Evolutionary conservation across 2,329 filamentous ascomycete genomes (phyloP).

Genomic region (Leptodontidium sp.): DNA sequence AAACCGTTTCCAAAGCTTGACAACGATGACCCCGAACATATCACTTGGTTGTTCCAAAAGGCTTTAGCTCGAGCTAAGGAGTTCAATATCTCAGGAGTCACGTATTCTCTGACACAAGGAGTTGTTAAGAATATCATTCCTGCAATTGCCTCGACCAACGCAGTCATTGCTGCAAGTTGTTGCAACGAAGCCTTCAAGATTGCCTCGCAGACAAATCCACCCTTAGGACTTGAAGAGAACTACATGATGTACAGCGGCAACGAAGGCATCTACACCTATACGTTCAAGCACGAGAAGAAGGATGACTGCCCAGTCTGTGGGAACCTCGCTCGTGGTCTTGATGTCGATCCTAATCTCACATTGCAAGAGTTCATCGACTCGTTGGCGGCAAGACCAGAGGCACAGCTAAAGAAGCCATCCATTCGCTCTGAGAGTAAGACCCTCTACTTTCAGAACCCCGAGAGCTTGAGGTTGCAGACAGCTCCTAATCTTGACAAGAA

Average conservation of each 20-base stretch:
- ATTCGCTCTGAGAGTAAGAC: constrained; percentile 83
- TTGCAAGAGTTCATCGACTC: constrained; percentile 87
- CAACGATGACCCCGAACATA: constrained; percentile 95
- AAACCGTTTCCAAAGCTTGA: constrained; percentile 86
- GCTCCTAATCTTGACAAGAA: constrained; percentile 82
- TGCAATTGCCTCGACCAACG: constrained; percentile 96
- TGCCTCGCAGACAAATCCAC: constrained; percentile 81
- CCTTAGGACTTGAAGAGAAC: constrained; percentile 80
- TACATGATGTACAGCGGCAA: constrained; percentile 99
- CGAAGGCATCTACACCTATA: constrained; percentile 95
- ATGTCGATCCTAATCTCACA: constrained; percentile 74
- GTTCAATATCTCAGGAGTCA: constrained; percentile 91
- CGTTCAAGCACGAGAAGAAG: constrained; percentile 94
- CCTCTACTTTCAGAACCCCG: constrained; percentile 88
- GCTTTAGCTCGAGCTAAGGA: constrained; percentile 82
- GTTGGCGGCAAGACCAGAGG: constrained; percentile 82
- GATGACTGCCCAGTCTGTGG: constrained; percentile 95
- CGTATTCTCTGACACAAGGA: constrained; percentile 94
- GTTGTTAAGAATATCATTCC: constrained; percentile 99
- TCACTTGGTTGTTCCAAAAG: constrained; percentile 94
- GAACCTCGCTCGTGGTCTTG: constrained; percentile 77
- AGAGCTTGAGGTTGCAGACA: constrained; percentile 84
- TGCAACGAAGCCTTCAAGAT: constrained; percentile 98
- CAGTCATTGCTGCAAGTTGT: constrained; percentile 92
- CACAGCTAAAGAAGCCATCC: constrained; percentile 93